These are phyloP conservation scores for Cutaneotrichosporon sp. DNA, from an alignment of 1,284 basidiomycete genomes.

Conservation along the genomic window DNA sequence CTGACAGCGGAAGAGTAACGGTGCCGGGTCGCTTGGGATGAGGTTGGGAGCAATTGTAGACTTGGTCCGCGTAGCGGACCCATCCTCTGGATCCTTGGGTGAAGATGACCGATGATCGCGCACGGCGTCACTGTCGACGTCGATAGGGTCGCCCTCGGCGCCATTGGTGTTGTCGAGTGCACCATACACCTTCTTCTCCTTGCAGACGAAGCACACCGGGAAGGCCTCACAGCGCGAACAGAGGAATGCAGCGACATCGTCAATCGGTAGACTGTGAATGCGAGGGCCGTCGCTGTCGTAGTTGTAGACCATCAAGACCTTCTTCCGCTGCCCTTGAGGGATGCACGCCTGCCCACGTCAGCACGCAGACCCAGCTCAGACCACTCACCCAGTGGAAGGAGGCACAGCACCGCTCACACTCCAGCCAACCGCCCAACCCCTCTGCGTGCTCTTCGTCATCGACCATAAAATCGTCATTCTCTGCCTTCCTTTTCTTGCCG, in stretches of 20 bases:
- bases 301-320: conserved; percentile 64
- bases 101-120: not conserved
- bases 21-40: conserved; percentile 10
- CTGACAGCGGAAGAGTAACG: conserved; percentile 72
- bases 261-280: conserved; percentile 54
- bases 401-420: conserved; percentile 34
- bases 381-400: conserved; percentile 6
- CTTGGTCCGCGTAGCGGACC: not conserved
- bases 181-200: conserved; percentile 51
- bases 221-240: conserved; percentile 75
- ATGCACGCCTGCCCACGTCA: conserved; percentile 61
- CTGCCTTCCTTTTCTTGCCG: conserved; percentile 45
- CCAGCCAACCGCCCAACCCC: conserved; percentile 77
- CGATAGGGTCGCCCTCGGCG: conserved; percentile 6
- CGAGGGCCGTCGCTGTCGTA: conserved; percentile 49
- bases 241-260: conserved; percentile 72
- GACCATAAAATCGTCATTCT: conserved; percentile 55
- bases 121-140: conserved; percentile 25
- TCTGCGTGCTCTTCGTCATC: conserved; percentile 62
- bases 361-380: not conserved
- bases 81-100: not conserved
- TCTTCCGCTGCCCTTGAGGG: conserved; percentile 46
- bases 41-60: conserved; percentile 1
- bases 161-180: conserved; percentile 6
- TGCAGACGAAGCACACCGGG: conserved; percentile 75